phyloP scores from a whole-genome alignment of 345 rosid species.

The Syzygium grande region DNA sequence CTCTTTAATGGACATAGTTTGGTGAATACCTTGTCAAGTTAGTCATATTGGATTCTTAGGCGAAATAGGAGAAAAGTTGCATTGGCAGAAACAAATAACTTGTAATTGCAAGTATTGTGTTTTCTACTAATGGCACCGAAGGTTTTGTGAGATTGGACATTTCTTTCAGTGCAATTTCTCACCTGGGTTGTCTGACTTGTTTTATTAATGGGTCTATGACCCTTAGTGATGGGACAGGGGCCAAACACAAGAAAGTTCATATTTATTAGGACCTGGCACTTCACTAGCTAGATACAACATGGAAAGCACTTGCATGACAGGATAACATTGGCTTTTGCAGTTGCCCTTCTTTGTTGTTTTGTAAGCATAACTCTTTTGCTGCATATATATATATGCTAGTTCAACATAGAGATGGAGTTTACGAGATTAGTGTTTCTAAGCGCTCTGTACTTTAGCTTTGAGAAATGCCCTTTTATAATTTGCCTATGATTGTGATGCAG shows the following conservation, averaged over 20 bases:
- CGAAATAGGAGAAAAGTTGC: background rate
- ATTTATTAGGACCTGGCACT: background rate
- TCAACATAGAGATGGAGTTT: background rate
- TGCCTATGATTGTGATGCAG: conserved; percentile 10
- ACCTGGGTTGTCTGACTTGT: background rate
- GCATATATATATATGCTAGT: background rate
- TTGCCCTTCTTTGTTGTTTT: background rate
- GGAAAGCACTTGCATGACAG: background rate
- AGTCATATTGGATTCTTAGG: background rate
- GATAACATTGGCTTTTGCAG: background rate
- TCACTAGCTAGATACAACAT: background rate
- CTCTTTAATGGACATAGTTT: background rate
- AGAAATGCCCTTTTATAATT: background rate
- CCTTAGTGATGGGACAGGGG: background rate
- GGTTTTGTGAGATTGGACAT: background rate
- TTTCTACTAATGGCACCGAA: background rate
- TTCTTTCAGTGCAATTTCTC: background rate
- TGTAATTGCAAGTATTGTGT: background rate
- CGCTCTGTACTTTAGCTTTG: background rate
- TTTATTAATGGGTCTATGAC: background rate
- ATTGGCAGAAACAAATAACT: background rate
- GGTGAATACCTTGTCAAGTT: background rate
- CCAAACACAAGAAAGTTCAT: background rate
- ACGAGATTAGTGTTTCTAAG: background rate
- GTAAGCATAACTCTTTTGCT: background rate